These are phyloP conservation scores for Phialophora macrospora DNA, from an alignment of 2,329 filamentous ascomycete genomes.

Conservation along the genomic window DNA sequence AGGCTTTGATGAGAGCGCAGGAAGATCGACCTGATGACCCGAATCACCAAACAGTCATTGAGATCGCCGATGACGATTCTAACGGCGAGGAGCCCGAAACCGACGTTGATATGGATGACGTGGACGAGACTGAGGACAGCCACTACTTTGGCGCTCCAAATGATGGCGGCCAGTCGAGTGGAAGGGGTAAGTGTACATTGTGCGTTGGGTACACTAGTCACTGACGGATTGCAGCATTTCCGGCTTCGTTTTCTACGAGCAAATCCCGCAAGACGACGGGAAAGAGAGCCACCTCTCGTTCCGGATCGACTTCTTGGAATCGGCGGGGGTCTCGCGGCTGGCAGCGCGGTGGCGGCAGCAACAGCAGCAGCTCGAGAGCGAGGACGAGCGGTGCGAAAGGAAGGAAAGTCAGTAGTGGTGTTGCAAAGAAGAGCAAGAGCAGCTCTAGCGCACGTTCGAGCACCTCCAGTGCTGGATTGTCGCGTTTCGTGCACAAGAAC, in stretches of 20 bases:
- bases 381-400: slow-evolving; percentile 13
- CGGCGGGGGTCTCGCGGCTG: slow-evolving; percentile 8
- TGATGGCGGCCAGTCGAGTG: slow-evolving; percentile 35
- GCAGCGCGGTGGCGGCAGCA: slow-evolving; percentile 15
- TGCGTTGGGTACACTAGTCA: not conserved
- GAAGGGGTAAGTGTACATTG: slow-evolving; percentile 32
- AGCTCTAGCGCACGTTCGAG: slow-evolving; percentile 27
- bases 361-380: slow-evolving; percentile 17
- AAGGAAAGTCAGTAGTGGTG: slow-evolving; percentile 14
- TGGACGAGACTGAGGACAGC: slow-evolving; percentile 36
- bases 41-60: slow-evolving; percentile 56
- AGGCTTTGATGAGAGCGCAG: slow-evolving; percentile 48
- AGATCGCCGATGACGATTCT: slow-evolving; percentile 51
- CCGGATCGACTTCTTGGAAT: slow-evolving; percentile 16
- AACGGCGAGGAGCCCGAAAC: slow-evolving; percentile 34
- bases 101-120: slow-evolving; percentile 33
- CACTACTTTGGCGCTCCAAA: slow-evolving; percentile 38
- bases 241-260: slow-evolving; percentile 29
- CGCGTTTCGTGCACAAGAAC: slow-evolving; percentile 22
- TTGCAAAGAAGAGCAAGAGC: slow-evolving; percentile 28
- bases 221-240: slow-evolving; percentile 34
- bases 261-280: slow-evolving; percentile 12
- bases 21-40: slow-evolving; percentile 54
- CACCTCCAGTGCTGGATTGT: slow-evolving; percentile 15
- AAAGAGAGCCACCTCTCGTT: slow-evolving; percentile 16